A percentile compares a stretch with the other conserved stretches of the same genome.
phyloP scores from a whole-genome alignment of 805 yeast species.

The Candida manassasensis region DNA sequence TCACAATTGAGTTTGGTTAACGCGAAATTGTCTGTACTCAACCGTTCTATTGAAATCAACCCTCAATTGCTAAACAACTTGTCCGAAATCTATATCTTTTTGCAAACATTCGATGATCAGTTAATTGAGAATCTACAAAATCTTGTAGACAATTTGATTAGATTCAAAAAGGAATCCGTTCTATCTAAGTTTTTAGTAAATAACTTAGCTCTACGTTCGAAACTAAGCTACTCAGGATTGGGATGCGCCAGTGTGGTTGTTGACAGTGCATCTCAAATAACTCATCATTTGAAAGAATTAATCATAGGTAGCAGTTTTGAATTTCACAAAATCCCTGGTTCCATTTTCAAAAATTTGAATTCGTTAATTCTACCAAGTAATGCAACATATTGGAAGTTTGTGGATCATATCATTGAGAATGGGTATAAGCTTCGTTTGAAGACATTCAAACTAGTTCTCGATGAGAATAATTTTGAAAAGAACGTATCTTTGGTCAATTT shows the following conservation, averaged over 20 bases:
- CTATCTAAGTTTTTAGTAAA: conserved; percentile 17
- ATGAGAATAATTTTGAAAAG: conserved; percentile 11
- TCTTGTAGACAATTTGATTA: conserved; percentile 1
- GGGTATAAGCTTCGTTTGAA: conserved; percentile 9
- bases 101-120: conserved; percentile 7
- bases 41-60: conserved; percentile 23
- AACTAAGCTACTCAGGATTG: conserved; percentile 8
- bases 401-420: conserved; percentile 6
- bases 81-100: conserved; percentile 16
- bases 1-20: conserved; percentile 21
- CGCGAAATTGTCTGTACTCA: conserved; percentile 24
- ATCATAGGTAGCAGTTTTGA: conserved; percentile 5
- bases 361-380: conserved; percentile 15
- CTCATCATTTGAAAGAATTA: conserved; percentile 6
- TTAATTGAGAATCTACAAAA: conserved; percentile 5
- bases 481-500: conserved; percentile 11
- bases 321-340: neutral
- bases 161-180: neutral
- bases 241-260: conserved; percentile 14
- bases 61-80: conserved; percentile 17
- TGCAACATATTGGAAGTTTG: conserved; percentile 14
- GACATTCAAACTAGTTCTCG: conserved; percentile 23
- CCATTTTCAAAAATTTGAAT: conserved; percentile 6
- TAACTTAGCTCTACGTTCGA: conserved; percentile 10
- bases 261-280: conserved; percentile 12